phyloP scores from a whole-genome alignment of 139 green algal genomes.

The Chlamydomonas sp. region DNA sequence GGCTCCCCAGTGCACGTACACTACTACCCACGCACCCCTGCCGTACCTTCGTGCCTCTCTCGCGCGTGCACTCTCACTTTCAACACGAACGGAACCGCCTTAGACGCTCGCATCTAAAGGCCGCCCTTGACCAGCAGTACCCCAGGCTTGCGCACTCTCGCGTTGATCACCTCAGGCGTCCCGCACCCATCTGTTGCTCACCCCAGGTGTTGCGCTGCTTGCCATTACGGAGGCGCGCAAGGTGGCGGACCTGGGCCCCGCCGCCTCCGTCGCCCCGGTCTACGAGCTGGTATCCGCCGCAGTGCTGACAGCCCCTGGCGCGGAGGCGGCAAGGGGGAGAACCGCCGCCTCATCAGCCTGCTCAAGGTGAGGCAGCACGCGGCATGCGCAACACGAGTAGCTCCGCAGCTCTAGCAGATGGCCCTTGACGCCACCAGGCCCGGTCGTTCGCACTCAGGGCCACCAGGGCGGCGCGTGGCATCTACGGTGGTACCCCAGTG shows the following conservation, averaged over 20 bases:
- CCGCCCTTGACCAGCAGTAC: too few species aligned
- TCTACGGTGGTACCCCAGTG: not conserved
- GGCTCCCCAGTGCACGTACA: too few species aligned
- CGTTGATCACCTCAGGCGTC: not conserved
- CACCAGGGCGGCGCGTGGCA: not conserved
- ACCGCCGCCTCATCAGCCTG: constrained; percentile 43
- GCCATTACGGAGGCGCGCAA: constrained; percentile 18
- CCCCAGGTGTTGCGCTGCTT: not conserved
- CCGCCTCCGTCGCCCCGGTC: not conserved
- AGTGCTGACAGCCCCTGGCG: not conserved
- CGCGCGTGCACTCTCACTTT: too few species aligned
- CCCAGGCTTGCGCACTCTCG: not conserved
- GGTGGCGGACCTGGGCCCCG: constrained; percentile 18
- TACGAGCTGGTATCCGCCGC: constrained; percentile 9
- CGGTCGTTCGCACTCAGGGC: not conserved
- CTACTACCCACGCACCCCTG: too few species aligned
- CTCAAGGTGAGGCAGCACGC: constrained; percentile 9
- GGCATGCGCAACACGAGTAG: not conserved
- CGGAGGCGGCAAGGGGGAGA: constrained; percentile 7
- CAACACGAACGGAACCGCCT: too few species aligned
- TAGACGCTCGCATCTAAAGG: too few species aligned
- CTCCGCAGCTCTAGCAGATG: too few species aligned
- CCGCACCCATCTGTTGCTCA: not conserved
- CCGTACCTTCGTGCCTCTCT: too few species aligned
- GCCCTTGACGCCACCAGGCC: not conserved